Base-by-base conservation (phyloP, 2,329 filamentous ascomycete genomes). In the Aschersonia sp. region DNA sequence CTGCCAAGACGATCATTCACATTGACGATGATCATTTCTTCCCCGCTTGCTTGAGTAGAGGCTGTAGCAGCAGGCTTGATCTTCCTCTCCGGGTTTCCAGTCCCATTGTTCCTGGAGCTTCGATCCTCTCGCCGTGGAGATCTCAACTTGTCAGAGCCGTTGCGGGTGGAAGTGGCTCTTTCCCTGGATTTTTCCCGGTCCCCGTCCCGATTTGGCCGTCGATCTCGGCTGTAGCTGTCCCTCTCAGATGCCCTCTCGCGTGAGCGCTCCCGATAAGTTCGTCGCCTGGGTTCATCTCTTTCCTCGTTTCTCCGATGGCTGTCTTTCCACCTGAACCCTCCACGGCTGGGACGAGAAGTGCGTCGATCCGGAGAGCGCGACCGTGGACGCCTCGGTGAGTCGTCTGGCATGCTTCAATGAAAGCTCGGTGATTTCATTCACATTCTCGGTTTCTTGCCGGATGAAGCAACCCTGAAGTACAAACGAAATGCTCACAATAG, bases 1-100 rank as follows among this genome's bases (percentile, higher is more conserved):
- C 90, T 95, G 10, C 90, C 90, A 37, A 97, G 70, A n/a, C 90
- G 78, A 65, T 97, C 90, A 62, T 97, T 97, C 59, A 97, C 81
- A 58, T 90, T 80, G 14, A 97, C 89, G 46, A 94, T 78, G 55
- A 97, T 95, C 84, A 95, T 94, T 48, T 87, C 83, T 59, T 94
- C 84, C 5, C 71, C 63, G 4, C 66, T 40, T 8, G 53, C 53
- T 2, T 50, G 45, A 61, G 64, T 51, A 32, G 54, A 56, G 29
- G 53, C 59, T 31, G 49, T 51, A 14, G 50, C 54, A 5, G 46
- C 55, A 32, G 52, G 49, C 41, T 54, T 62, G 49, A 44, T 62
- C 48, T 67, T 66, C 50, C 66, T 66, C 22, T 59, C 55, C 44
- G 57, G 61, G 46, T 59, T 59, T 58, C 50, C 48, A 12, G 50